A percentile compares a stretch with the other conserved stretches of the same genome.
Evolutionary conservation across 495 filamentous ascomycete species (phyloP).

Genomic region (Darksidea phi): DNA sequence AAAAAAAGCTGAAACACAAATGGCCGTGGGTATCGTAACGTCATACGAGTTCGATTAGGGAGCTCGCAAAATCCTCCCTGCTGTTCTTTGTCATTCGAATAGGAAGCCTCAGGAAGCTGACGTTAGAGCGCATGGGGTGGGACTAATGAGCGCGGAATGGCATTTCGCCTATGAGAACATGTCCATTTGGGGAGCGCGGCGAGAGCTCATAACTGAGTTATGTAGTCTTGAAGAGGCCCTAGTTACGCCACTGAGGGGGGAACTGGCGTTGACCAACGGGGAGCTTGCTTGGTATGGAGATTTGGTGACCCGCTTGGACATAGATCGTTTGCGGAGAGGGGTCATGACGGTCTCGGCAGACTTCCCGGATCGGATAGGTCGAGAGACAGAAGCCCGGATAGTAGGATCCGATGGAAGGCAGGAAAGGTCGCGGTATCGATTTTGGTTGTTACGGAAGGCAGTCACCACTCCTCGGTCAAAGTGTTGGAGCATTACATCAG

Average conservation of each 20-base stretch:
- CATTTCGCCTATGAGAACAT: conserved; percentile 22
- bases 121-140: not conserved
- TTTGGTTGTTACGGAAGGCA: conserved; percentile 76
- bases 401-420: conserved; percentile 31
- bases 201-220: conserved; percentile 8
- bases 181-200: conserved; percentile 23
- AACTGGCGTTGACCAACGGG: conserved; percentile 2
- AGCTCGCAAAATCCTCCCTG: not conserved
- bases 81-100: not conserved
- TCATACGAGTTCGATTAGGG: conserved; percentile 4
- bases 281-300: not conserved
- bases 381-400: conserved; percentile 30
- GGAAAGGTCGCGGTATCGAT: conserved; percentile 46
- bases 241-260: conserved; percentile 15
- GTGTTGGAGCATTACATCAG: conserved; percentile 61
- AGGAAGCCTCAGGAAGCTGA: not conserved
- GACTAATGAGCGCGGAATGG: not conserved
- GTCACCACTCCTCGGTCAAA: conserved; percentile 69
- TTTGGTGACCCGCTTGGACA: conserved; percentile 5
- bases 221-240: conserved; percentile 22
- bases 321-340: conserved; percentile 31
- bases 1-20: conserved; percentile 2
- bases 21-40: conserved; percentile 31
- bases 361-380: conserved; percentile 29
- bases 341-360: conserved; percentile 34